A percentile compares a stretch with the other conserved stretches of the same genome.
These are phyloP conservation scores for Podospora sp. DNA, from an alignment of 495 filamentous ascomycete species.

Conservation along the genomic window DNA sequence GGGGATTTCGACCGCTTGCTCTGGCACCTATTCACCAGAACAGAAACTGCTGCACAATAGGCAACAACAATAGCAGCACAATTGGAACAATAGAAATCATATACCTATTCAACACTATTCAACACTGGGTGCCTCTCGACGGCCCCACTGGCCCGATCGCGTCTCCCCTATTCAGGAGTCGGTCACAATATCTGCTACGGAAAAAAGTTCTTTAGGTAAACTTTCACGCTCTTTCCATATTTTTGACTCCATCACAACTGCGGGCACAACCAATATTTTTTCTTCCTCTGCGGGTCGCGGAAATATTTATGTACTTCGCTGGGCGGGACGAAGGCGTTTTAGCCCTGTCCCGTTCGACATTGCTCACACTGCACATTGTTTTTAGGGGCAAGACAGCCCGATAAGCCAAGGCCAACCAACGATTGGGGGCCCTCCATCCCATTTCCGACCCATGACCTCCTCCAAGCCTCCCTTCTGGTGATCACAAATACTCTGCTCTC, in stretches of 20 bases:
- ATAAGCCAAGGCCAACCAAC: conserved; percentile 25
- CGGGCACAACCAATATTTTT: not conserved
- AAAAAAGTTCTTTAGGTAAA: not conserved
- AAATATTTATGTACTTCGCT: not conserved
- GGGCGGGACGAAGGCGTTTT: not conserved
- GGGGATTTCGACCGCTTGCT: not conserved
- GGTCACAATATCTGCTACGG: not conserved
- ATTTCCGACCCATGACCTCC: conserved; percentile 8
- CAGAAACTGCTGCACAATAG: not conserved
- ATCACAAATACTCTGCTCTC: not conserved
- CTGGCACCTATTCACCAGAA: not conserved
- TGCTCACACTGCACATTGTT: conserved; percentile 12
- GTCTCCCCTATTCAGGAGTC: not conserved
- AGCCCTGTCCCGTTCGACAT: not conserved
- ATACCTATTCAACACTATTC: not conserved
- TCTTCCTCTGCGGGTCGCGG: not conserved
- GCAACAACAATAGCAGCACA: conserved; percentile 1
- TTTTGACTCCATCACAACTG: not conserved
- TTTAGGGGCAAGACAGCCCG: conserved; percentile 26
- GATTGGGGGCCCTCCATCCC: conserved; percentile 11
- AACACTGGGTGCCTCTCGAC: not conserved
- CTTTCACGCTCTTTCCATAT: not conserved
- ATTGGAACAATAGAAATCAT: not conserved
- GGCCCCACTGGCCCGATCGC: not conserved
- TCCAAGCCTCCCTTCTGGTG: not conserved